These are phyloP conservation scores for Pleurotus pulmonarius DNA, from an alignment of 768 basidiomycete genomes.

Conservation along the genomic window DNA sequence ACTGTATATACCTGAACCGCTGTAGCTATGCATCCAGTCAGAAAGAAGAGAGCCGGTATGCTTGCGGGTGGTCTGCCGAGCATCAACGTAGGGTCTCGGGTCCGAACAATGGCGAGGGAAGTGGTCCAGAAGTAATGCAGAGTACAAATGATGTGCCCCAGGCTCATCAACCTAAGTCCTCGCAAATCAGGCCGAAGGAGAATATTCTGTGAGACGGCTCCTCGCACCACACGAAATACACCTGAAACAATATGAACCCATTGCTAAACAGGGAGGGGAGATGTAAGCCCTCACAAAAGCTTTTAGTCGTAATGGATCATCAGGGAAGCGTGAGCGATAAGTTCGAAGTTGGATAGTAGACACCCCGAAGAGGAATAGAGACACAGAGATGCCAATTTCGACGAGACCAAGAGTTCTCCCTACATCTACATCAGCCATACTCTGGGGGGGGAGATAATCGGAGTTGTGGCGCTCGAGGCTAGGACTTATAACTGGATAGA, in stretches of 20 bases:
- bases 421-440: slow-evolving; percentile 12
- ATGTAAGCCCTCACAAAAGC: slow-evolving; percentile 13
- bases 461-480: too few species aligned
- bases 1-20: slow-evolving; percentile 21
- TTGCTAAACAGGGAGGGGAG: neutral
- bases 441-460: too few species aligned
- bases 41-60: slow-evolving; percentile 16
- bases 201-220: too few species aligned
- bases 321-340: slow-evolving; percentile 18
- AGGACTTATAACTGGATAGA: too few species aligned
- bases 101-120: slow-evolving; percentile 19
- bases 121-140: slow-evolving; percentile 23
- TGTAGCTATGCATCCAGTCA: slow-evolving; percentile 25
- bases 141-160: slow-evolving; percentile 23
- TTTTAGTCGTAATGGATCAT: slow-evolving; percentile 20
- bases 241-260: too few species aligned
- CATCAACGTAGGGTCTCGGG: slow-evolving; percentile 16
- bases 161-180: slow-evolving; percentile 13
- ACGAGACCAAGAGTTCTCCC: slow-evolving; percentile 19
- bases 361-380: slow-evolving; percentile 23
- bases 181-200: too few species aligned
- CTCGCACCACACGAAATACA: too few species aligned
- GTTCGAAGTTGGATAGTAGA: slow-evolving; percentile 20
- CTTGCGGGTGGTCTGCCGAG: slow-evolving; percentile 16
- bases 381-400: slow-evolving; percentile 20